Evolutionary conservation across 2,329 filamentous ascomycete species (phyloP), one percentile per base, ranked within the genome.

Genomic region (Alternaria postmessia): DNA sequence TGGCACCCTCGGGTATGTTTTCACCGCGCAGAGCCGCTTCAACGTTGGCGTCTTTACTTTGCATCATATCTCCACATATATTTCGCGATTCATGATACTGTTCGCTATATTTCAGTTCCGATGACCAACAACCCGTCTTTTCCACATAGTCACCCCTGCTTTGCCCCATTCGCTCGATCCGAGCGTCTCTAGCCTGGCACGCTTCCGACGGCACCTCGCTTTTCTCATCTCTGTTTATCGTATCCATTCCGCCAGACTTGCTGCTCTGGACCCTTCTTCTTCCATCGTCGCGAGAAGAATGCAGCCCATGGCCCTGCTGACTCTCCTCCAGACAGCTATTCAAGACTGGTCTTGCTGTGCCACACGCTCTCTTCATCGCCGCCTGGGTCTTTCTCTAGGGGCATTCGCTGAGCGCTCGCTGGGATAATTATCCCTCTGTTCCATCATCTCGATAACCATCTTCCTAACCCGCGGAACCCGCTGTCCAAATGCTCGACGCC

Each of bases 1-100:
- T 70, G 66, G 65, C 66, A 66, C 65, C 56, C 64, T 73, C 75
- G 75, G 74, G 75, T 78, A 78, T 65, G 75, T 76, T 68, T 64
- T 64, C 63, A 67, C 69, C 64, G 67, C 65, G 71, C 75, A 77
- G 75, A 78, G 75, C 75, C 75, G 73, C 74, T 51, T 65, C 61
- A 49, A 53, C 57, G 57, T 51, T 47, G 59, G 56, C 64, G 52
- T 64, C 58, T 62, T 62, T 54, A 61, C 60, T 62, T 65, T 66
- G 57, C 61, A 58, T 57, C 51, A 56, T 36, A 59, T 57, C 48
- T 52, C 61, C 54, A 55, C 60, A 43, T 49, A 60, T 56, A 62
- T 51, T 57, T 57, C 58, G 24, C 30, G n/a, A 48, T 42, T 38
- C 51, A 34, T 43, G 30, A 52, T 43, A 34, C 44, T 55, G n/a